Conservation (phyloP, 805 yeast species). For the Hanseniaspora taiwanica region DNA sequence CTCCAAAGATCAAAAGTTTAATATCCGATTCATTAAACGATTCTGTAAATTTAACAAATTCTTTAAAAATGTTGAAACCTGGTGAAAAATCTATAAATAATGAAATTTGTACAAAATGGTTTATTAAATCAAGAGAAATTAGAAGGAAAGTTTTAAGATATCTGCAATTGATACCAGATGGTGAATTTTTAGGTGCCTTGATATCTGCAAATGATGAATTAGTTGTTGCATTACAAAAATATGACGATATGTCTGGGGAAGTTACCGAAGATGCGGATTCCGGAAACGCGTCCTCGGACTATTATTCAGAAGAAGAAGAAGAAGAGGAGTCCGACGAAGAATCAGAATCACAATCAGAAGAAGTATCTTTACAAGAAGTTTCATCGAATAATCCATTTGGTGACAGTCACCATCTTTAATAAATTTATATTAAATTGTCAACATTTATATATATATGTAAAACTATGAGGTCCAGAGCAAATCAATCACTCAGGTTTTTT, state of each 20-base stretch:
- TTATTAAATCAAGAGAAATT: conserved; percentile 60
- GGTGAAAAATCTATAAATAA: conserved; percentile 53
- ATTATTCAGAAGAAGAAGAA: conserved; percentile 18
- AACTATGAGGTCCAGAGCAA: too few relatives aligned
- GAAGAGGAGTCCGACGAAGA: conserved; percentile 11
- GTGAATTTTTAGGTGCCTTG: conserved; percentile 77
- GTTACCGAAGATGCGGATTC: conserved; percentile 27
- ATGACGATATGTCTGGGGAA: conserved; percentile 42
- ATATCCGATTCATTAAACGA: conserved; percentile 68
- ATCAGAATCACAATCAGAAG: conserved; percentile 12
- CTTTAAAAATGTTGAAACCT: conserved; percentile 32
- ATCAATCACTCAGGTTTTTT: too few relatives aligned
- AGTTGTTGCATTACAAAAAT: conserved; percentile 56
- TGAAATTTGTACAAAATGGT: conserved; percentile 43
- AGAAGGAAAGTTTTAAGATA: conserved; percentile 72
- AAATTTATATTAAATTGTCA: neutral
- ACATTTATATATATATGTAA: too few relatives aligned
- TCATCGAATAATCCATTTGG: conserved; percentile 35
- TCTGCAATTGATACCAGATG: conserved; percentile 72
- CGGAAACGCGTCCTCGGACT: conserved; percentile 25
- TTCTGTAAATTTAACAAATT: conserved; percentile 56
- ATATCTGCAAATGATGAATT: conserved; percentile 85
- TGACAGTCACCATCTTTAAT: conserved; percentile 27
- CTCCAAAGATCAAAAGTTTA: conserved; percentile 52
- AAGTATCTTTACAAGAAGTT: conserved; percentile 6